phyloP scores from a whole-genome alignment of 2,329 filamentous ascomycete species.

The Paecilomyces sp. region DNA sequence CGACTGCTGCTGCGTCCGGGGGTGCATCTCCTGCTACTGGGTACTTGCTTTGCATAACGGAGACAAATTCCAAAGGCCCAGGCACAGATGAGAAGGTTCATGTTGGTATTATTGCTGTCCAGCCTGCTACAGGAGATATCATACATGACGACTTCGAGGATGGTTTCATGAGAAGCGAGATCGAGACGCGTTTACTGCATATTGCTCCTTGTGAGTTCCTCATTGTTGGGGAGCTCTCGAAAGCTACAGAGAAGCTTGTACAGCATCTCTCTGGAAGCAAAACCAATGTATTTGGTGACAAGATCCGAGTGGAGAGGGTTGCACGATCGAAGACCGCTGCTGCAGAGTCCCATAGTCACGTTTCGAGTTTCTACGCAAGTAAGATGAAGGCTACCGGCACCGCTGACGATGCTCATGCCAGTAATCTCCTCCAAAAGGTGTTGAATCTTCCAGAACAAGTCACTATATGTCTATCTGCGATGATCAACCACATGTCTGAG shows the following conservation, averaged over 20 bases:
- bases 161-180: conserved; percentile 92
- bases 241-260: conserved; percentile 85
- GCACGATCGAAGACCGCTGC: conserved; percentile 72
- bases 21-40: conserved; percentile 57
- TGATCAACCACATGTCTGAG: conserved; percentile 88
- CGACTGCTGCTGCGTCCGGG: conserved; percentile 50
- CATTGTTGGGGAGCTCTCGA: conserved; percentile 83
- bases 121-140: conserved; percentile 91
- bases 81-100: conserved; percentile 91
- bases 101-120: conserved; percentile 86
- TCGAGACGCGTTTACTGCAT: conserved; percentile 90
- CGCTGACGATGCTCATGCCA: conserved; percentile 49
- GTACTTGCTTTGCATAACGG: conserved; percentile 90
- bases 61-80: conserved; percentile 68
- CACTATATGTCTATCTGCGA: conserved; percentile 86
- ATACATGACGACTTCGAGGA: conserved; percentile 95
- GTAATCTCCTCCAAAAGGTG: conserved; percentile 73
- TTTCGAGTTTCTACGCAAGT: conserved; percentile 85
- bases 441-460: conserved; percentile 77
- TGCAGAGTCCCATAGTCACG: conserved; percentile 77
- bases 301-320: conserved; percentile 75
- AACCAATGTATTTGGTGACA: conserved; percentile 87
- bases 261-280: conserved; percentile 82
- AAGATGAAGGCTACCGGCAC: conserved; percentile 61
- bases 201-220: conserved; percentile 94